Conservation (phyloP, 345 rosid genomes). For the Bruguiera sexangula region DNA sequence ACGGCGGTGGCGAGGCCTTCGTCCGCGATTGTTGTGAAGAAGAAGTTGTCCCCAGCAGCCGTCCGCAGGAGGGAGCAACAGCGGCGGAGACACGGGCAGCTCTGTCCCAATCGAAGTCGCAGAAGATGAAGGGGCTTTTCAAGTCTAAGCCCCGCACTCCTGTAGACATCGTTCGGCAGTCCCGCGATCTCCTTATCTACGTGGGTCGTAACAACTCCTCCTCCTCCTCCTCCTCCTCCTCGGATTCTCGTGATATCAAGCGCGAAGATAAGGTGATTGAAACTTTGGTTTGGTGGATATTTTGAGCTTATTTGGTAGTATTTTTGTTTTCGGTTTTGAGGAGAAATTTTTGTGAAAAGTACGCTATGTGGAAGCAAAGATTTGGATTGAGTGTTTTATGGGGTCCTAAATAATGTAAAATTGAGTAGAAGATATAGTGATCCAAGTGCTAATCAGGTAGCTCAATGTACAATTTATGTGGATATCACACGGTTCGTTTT, state of each 20-base stretch:
- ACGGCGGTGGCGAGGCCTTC: constrained; percentile 23
- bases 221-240: constrained; percentile 4
- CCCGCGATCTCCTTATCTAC: constrained; percentile 77
- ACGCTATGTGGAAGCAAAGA: too few relatives aligned
- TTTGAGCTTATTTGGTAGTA: background rate
- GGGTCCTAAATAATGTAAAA: too few relatives aligned
- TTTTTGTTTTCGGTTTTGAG: background rate
- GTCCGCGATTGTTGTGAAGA: constrained; percentile 9
- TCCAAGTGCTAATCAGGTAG: too few relatives aligned
- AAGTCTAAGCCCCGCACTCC: constrained; percentile 92
- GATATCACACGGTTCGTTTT: too few relatives aligned
- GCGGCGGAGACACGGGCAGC: background rate
- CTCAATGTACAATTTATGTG: too few relatives aligned
- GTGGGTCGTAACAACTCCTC: constrained; percentile 23
- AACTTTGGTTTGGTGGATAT: too few relatives aligned
- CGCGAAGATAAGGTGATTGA: constrained; percentile 48
- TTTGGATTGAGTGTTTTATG: too few relatives aligned
- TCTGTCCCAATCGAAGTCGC: constrained; percentile 14
- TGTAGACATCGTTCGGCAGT: constrained; percentile 71
- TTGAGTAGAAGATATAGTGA: too few relatives aligned
- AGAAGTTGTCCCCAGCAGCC: constrained; percentile 24
- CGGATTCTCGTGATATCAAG: constrained; percentile 34
- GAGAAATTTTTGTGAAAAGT: too few relatives aligned
- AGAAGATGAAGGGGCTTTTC: constrained; percentile 80
- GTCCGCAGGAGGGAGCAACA: background rate